Base-by-base conservation (phyloP, 1,284 basidiomycete genomes). In the Tylopilus sp. region DNA sequence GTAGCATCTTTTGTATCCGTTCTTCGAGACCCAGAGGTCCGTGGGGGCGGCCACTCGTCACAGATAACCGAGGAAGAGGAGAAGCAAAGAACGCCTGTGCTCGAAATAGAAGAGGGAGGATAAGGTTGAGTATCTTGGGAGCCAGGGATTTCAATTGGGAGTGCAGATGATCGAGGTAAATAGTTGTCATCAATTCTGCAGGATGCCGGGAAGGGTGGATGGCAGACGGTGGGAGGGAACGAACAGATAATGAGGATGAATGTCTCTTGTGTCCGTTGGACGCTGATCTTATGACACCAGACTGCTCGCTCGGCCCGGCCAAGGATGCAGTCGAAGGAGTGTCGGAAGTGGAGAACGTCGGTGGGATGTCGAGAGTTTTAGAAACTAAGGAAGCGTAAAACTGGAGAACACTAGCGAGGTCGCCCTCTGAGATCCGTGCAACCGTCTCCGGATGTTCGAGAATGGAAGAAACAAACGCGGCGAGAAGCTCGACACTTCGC, bases 61-160 rank as follows among this genome's bases (percentile, higher is more conserved):
- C 69, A 10, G 83, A 79, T 7, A 89, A 66, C 8, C 82, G 77
- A 31, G 86, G 82, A 24, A 89, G 74, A 1, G 83, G 78, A 5
- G 80, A 75, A 9, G 79, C 71, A 60, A 78, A 82, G 57, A 78
- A 80, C 0, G 82, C 78, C 15, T 86, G 73, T 18, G 77, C 77
- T 20, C 83, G 81, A 58, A 87, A 85, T n/a, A 89, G 76, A 24
- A 83, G 69, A 0, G 83, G 81, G n/a, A 89, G 70, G 45, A 88
- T 78, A 38, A 68, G 59, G 8, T 70, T 63, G 38, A 89, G 74
- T 57, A 77, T 74, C 15, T 66, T 67, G 7, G 78, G 76, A 4
- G 81, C 73, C 15, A 87, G 71, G 9, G 72, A 74, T 57, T 80
- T 81, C 36, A 82, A 67, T 51, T 83, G 81, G 7, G 76, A 73